These are phyloP conservation scores for Cryptosporidium ryanae DNA, from an alignment of 169 alveolate species.

Conservation along the genomic window DNA sequence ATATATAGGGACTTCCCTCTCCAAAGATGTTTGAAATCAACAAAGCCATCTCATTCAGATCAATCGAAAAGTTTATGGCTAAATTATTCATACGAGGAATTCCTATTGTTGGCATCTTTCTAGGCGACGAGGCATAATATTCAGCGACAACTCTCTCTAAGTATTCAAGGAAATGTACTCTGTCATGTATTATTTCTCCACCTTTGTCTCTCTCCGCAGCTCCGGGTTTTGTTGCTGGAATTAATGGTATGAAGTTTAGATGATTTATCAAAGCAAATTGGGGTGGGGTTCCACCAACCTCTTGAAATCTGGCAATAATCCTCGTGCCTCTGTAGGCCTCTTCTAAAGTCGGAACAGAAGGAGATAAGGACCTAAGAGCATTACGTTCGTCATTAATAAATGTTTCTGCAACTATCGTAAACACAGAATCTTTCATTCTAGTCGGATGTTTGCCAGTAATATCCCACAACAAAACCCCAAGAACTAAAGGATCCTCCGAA, in stretches of 20 bases:
- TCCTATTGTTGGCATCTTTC: constrained; percentile 64
- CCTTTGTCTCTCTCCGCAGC: not conserved
- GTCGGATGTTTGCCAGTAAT: not conserved
- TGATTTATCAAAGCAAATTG: not conserved
- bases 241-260: constrained; percentile 1
- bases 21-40: constrained; percentile 34
- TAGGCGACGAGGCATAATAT: constrained; percentile 46
- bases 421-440: not conserved
- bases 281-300: constrained; percentile 1
- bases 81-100: constrained; percentile 45
- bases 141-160: constrained; percentile 52
- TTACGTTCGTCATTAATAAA: constrained; percentile 5
- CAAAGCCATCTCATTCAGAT: not conserved
- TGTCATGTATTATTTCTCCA: not conserved
- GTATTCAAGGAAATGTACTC: constrained; percentile 35
- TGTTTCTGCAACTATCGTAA: not conserved
- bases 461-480: not conserved
- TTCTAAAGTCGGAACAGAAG: not conserved
- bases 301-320: constrained; percentile 12
- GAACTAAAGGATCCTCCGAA: not conserved
- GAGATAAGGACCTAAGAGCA: not conserved
- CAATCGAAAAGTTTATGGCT: constrained; percentile 34
- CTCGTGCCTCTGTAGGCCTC: constrained; percentile 40
- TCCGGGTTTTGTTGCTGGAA: not conserved
- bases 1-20: constrained; percentile 26